Evolutionary conservation across 2,329 filamentous ascomycete species (phyloP).

Genomic region (Colletotrichum scovillei): DNA sequence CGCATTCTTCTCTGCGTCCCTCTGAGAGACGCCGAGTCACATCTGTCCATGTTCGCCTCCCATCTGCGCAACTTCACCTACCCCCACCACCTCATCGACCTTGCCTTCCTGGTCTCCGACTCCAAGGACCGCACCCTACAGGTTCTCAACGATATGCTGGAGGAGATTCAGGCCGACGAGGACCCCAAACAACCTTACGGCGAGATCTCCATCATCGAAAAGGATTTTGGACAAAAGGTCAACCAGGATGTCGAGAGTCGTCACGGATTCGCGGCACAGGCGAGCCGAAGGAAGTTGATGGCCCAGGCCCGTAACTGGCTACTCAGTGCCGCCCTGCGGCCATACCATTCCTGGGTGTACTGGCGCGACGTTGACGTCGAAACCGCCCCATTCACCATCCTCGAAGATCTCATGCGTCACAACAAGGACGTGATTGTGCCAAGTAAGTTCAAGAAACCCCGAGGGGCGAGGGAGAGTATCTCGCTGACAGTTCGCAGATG

Average conservation of each 20-base stretch:
- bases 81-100: slow-evolving; percentile 93
- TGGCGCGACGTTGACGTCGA: slow-evolving; percentile 99
- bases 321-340: slow-evolving; percentile 89
- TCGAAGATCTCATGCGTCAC: slow-evolving; percentile 98
- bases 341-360: slow-evolving; percentile 98
- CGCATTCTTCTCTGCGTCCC: slow-evolving; percentile 95
- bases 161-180: slow-evolving; percentile 81
- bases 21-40: slow-evolving; percentile 89
- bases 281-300: slow-evolving; percentile 94
- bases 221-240: slow-evolving; percentile 98
- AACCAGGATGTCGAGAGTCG: slow-evolving; percentile 98
- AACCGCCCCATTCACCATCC: slow-evolving; percentile 94
- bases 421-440: slow-evolving; percentile 99
- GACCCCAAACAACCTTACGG: slow-evolving; percentile 88
- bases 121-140: slow-evolving; percentile 91
- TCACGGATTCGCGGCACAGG: slow-evolving; percentile 97
- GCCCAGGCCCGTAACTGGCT: slow-evolving; percentile 98
- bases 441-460: slow-evolving; percentile 70
- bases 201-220: slow-evolving; percentile 97
- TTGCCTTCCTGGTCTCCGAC: slow-evolving; percentile 96
- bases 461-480: neutral
- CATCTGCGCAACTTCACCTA: slow-evolving; percentile 97
- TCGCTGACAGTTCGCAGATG: slow-evolving; percentile 69
- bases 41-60: slow-evolving; percentile 98
- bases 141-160: slow-evolving; percentile 79